These are phyloP conservation scores for Phytophthora foliorum DNA, from an alignment of 352 stramenopile genomes.

Conservation along the genomic window DNA sequence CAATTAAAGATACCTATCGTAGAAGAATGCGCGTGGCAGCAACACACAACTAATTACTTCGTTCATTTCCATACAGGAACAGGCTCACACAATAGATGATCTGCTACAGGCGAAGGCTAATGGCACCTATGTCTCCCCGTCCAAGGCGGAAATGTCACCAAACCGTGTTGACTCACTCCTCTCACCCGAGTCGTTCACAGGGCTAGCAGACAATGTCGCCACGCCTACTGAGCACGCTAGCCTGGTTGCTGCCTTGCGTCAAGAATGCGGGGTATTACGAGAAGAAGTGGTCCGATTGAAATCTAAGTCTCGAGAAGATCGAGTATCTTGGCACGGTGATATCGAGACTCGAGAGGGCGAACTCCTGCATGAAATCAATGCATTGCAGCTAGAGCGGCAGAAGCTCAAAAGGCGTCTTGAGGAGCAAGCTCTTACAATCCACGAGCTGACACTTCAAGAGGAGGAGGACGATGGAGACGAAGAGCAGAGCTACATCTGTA, in stretches of 20 bases:
- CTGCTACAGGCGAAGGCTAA: slow-evolving; percentile 60
- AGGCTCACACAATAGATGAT: slow-evolving; percentile 83
- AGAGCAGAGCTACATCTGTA: slow-evolving; percentile 28
- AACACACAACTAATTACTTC: slow-evolving; percentile 4
- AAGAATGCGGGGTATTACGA: slow-evolving; percentile 30
- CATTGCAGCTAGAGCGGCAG: slow-evolving; percentile 49
- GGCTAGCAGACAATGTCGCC: neutral
- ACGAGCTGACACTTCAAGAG: slow-evolving; percentile 83
- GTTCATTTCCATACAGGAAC: slow-evolving; percentile 46
- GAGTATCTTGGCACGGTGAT: slow-evolving; percentile 37
- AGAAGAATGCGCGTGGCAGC: neutral
- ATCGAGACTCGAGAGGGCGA: slow-evolving; percentile 47
- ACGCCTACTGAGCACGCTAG: slow-evolving; percentile 19
- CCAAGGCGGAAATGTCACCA: slow-evolving; percentile 28
- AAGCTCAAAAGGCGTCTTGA: slow-evolving; percentile 59
- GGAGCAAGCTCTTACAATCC: slow-evolving; percentile 78
- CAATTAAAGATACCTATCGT: neutral
- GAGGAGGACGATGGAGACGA: slow-evolving; percentile 46
- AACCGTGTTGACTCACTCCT: slow-evolving; percentile 16
- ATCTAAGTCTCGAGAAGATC: slow-evolving; percentile 32
- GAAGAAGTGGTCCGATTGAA: slow-evolving; percentile 36
- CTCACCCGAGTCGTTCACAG: slow-evolving; percentile 4
- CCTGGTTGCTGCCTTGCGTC: slow-evolving; percentile 25
- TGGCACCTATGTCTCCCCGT: slow-evolving; percentile 47
- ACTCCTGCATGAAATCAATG: slow-evolving; percentile 52